Evolutionary conservation across 208 protist species (phyloP).

Genomic region (Strigomonas culicis): DNA sequence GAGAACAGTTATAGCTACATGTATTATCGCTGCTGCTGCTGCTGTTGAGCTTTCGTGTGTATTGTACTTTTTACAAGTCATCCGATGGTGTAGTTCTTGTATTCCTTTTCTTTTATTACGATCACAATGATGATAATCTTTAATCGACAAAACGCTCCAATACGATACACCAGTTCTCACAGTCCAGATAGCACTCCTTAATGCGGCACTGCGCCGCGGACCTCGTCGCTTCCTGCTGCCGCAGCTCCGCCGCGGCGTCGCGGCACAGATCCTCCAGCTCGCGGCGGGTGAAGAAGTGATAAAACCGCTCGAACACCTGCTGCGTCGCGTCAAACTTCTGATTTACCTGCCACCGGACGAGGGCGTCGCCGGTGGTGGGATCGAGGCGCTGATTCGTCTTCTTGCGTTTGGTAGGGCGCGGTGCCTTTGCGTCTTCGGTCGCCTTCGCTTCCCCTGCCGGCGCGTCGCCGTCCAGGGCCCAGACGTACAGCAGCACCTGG

Average conservation of each 20-base stretch:
- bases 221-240: constrained; percentile 2
- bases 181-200: constrained; percentile 73
- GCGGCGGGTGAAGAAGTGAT: constrained; percentile 78
- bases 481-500: constrained; percentile 78
- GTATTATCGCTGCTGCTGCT: no score
- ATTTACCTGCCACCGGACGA: constrained; percentile 64
- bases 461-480: constrained; percentile 49
- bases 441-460: neutral
- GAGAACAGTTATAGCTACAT: no score
- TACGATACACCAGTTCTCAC: constrained; percentile 87
- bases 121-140: no score
- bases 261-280: constrained; percentile 64
- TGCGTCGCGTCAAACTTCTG: constrained; percentile 38
- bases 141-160: constrained; percentile 44
- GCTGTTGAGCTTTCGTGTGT: no score
- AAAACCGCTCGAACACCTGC: constrained; percentile 69
- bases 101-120: no score
- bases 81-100: no score
- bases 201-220: constrained; percentile 12
- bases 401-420: constrained; percentile 8
- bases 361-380: constrained; percentile 46
- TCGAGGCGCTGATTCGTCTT: constrained; percentile 32
- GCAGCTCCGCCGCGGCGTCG: constrained; percentile 25
- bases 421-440: no score
- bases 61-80: no score